Evolutionary conservation across 768 basidiomycete genomes (phyloP).

Genomic region (Amylocystis lapponica): DNA sequence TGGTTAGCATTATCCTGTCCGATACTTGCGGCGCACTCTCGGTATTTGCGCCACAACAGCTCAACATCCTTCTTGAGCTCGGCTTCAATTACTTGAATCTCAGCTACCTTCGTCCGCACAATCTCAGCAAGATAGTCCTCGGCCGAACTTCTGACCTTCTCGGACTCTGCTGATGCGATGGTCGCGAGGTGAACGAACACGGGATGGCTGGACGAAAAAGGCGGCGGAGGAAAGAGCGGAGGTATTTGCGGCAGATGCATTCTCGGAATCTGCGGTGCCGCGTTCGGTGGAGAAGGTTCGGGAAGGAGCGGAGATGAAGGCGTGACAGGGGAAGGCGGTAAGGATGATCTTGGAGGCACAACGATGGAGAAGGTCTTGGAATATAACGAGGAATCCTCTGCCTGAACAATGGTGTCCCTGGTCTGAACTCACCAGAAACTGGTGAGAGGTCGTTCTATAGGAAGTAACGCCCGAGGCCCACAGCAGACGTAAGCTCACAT

Average conservation of each 20-base stretch:
- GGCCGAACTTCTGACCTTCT: constrained; percentile 46
- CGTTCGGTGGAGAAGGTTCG: constrained; percentile 1
- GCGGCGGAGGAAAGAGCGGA: constrained; percentile 67
- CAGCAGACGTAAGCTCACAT: no score
- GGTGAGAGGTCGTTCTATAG: not conserved
- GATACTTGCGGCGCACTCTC: constrained; percentile 12
- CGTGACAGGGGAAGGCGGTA: not conserved
- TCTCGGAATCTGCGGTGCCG: constrained; percentile 15
- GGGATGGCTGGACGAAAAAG: constrained; percentile 71
- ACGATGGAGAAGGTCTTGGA: constrained; percentile 25
- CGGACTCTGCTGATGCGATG: constrained; percentile 50
- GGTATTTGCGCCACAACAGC: constrained; percentile 53
- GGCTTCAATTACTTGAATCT: constrained; percentile 51
- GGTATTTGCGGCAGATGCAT: constrained; percentile 43
- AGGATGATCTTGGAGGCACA: not conserved
- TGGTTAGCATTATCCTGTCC: no score
- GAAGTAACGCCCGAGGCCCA: no score
- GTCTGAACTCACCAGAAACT: constrained; percentile 11
- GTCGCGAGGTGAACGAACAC: constrained; percentile 61
- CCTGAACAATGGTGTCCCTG: constrained; percentile 18
- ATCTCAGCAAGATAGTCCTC: constrained; percentile 53
- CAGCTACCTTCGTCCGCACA: constrained; percentile 46
- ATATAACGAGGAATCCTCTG: constrained; percentile 30
- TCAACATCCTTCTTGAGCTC: constrained; percentile 54
- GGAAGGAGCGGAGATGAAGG: not conserved